Evolutionary conservation across 306 rosid species (phyloP).

Genomic region (Betula pendula): DNA sequence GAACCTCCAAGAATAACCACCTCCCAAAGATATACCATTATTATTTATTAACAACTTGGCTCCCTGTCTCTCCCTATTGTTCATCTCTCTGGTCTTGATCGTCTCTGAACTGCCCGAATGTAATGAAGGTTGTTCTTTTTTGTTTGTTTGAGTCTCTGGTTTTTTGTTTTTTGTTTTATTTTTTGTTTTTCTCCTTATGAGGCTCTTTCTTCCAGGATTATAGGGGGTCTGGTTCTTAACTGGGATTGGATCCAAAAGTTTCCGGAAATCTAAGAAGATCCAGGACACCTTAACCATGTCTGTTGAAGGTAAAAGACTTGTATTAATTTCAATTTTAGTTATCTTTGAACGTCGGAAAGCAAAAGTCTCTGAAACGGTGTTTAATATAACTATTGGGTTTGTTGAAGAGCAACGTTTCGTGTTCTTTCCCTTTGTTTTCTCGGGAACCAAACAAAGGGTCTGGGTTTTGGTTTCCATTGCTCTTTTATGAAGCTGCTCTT

Average conservation of each 20-base stretch:
- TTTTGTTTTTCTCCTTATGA: neutral
- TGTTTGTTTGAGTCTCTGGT: neutral
- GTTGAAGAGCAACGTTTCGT: neutral
- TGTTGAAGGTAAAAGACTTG: conserved; percentile 40
- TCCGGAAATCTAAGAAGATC: conserved; percentile 6
- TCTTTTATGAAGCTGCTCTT: neutral
- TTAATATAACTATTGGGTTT: neutral
- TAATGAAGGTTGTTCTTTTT: conserved; percentile 15
- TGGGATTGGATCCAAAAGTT: neutral
- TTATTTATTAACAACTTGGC: conserved; percentile 29
- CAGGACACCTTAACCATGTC: conserved; percentile 28
- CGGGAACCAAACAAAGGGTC: neutral
- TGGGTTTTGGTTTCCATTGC: neutral
- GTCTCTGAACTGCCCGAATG: conserved; percentile 20
- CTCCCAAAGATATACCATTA: conserved; percentile 51
- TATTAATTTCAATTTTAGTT: neutral
- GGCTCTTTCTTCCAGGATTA: conserved; percentile 23
- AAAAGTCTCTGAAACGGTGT: too few relatives aligned
- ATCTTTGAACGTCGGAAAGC: neutral
- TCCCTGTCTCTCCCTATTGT: conserved; percentile 18
- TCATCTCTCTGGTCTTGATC: neutral
- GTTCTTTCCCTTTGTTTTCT: neutral
- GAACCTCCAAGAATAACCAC: conserved; percentile 54
- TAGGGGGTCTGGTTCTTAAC: conserved; percentile 26
- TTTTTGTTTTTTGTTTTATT: neutral